These are phyloP conservation scores for Gilbertella persicaria DNA, from an alignment of 371 early-diverging fungal species.

Conservation along the genomic window DNA sequence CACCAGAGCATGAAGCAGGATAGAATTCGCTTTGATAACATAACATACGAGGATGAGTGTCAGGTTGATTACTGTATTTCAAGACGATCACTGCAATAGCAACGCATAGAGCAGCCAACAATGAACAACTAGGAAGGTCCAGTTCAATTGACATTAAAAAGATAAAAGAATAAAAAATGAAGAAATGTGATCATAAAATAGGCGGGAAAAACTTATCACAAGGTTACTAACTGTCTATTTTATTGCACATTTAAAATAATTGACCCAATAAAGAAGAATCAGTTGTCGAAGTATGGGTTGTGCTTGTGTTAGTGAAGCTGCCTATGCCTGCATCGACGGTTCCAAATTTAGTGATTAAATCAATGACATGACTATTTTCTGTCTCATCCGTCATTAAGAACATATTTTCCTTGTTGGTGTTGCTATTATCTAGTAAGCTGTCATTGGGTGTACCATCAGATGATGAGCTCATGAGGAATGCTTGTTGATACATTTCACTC, in stretches of 20 bases:
- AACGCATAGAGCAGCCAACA: slow-evolving; percentile 17
- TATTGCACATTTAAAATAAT: slow-evolving; percentile 16
- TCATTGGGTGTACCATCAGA: neutral
- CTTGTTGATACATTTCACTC: slow-evolving; percentile 23
- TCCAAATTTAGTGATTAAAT: slow-evolving; percentile 21
- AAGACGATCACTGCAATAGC: slow-evolving; percentile 22
- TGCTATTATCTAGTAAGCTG: neutral
- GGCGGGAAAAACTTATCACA: too few species aligned
- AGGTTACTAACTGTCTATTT: neutral
- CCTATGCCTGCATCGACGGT: slow-evolving; percentile 21
- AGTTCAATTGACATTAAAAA: slow-evolving; percentile 14
- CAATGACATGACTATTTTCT: slow-evolving; percentile 3
- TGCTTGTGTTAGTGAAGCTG: slow-evolving; percentile 16
- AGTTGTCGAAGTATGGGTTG: neutral
- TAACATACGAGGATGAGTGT: slow-evolving; percentile 68
- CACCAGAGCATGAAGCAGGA: slow-evolving; percentile 49
- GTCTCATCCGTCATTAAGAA: slow-evolving; percentile 4
- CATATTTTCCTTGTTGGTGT: neutral
- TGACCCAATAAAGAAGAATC: slow-evolving; percentile 12
- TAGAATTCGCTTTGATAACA: slow-evolving; percentile 58
- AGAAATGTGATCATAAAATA: neutral
- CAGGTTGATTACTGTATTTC: slow-evolving; percentile 55
- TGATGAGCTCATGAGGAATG: slow-evolving; percentile 9
- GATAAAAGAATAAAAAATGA: neutral
- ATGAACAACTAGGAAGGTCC: slow-evolving; percentile 16